Percentiles rank a stretch among this genome's conserved stretches.
These are phyloP conservation scores for Venturia pyrina DNA, from an alignment of 2,329 filamentous ascomycete species.

Conservation along the genomic window DNA sequence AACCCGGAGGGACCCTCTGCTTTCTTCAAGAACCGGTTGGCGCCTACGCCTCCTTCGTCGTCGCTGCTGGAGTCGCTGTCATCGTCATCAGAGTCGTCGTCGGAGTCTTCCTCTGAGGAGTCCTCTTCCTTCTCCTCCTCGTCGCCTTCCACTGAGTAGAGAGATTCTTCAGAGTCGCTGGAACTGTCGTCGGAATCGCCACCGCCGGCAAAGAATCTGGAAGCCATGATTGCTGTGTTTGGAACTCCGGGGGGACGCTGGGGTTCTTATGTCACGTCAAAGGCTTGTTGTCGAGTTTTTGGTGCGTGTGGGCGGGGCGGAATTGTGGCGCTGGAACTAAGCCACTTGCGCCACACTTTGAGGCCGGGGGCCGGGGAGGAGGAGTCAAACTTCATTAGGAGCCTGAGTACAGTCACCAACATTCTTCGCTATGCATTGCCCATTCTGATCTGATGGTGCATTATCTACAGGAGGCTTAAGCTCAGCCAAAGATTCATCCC, in stretches of 20 bases:
- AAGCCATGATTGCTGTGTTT: conserved; percentile 29
- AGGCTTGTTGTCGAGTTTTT: neutral
- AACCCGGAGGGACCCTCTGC: conserved; percentile 29
- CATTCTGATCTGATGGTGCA: neutral
- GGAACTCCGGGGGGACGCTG: neutral
- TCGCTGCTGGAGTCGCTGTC: conserved; percentile 40
- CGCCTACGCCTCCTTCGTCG: conserved; percentile 56
- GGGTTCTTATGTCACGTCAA: neutral
- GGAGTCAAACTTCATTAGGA: too few species aligned
- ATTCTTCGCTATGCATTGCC: neutral
- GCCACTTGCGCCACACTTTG: neutral
- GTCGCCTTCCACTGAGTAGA: conserved; percentile 73
- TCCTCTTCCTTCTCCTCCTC: conserved; percentile 45
- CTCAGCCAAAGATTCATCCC: neutral
- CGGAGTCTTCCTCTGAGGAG: conserved; percentile 45
- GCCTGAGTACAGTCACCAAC: neutral
- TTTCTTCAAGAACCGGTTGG: conserved; percentile 73
- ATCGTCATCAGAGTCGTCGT: conserved; percentile 39
- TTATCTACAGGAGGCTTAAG: neutral
- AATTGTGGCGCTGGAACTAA: neutral
- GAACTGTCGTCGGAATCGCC: conserved; percentile 96
- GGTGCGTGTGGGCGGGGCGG: neutral
- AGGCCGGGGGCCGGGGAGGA: neutral
- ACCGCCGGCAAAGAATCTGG: conserved; percentile 93
- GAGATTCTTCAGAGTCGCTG: conserved; percentile 75